Evolutionary conservation across 1,139 yeast genomes (phyloP).

Genomic region (Geotrichum carabidarum): DNA sequence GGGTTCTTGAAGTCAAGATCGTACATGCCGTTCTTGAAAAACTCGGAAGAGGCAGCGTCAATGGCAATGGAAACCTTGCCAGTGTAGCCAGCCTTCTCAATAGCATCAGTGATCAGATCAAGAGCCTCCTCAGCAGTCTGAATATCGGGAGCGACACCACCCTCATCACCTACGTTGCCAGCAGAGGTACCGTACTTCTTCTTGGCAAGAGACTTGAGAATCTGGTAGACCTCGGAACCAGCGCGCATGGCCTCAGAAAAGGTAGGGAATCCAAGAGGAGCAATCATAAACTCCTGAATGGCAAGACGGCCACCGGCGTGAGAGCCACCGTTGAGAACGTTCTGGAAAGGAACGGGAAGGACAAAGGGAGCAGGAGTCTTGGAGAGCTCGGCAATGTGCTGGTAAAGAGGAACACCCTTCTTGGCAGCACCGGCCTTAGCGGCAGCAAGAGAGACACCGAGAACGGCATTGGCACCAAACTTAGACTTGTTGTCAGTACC

Average conservation of each 20-base stretch:
- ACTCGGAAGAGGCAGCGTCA: slow-evolving; percentile 95
- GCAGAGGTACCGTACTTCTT: slow-evolving; percentile 93
- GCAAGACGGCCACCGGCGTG: slow-evolving; percentile 99
- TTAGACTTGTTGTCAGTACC: slow-evolving; percentile 93
- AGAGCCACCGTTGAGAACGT: slow-evolving; percentile 97
- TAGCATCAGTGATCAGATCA: slow-evolving; percentile 82
- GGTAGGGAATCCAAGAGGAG: slow-evolving; percentile 79
- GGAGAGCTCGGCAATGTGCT: slow-evolving; percentile 72
- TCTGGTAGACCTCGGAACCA: slow-evolving; percentile 95
- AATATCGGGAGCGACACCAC: slow-evolving; percentile 98
- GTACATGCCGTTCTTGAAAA: slow-evolving; percentile 91
- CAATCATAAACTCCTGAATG: slow-evolving; percentile 98
- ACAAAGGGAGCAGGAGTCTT: slow-evolving; percentile 66
- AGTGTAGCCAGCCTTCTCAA: slow-evolving; percentile 86
- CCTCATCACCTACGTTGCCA: slow-evolving; percentile 99
- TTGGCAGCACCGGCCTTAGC: slow-evolving; percentile 95
- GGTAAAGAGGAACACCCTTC: slow-evolving; percentile 79
- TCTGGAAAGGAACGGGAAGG: slow-evolving; percentile 93
- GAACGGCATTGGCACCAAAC: slow-evolving; percentile 93
- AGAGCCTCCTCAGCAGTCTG: slow-evolving; percentile 91
- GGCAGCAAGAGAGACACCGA: slow-evolving; percentile 89
- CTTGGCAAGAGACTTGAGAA: slow-evolving; percentile 83
- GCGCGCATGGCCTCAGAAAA: slow-evolving; percentile 92
- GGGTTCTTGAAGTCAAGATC: slow-evolving; percentile 97
- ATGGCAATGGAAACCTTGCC: slow-evolving; percentile 86